phyloP scores from a whole-genome alignment of 768 basidiomycete genomes.

The Boletus fagicola region DNA sequence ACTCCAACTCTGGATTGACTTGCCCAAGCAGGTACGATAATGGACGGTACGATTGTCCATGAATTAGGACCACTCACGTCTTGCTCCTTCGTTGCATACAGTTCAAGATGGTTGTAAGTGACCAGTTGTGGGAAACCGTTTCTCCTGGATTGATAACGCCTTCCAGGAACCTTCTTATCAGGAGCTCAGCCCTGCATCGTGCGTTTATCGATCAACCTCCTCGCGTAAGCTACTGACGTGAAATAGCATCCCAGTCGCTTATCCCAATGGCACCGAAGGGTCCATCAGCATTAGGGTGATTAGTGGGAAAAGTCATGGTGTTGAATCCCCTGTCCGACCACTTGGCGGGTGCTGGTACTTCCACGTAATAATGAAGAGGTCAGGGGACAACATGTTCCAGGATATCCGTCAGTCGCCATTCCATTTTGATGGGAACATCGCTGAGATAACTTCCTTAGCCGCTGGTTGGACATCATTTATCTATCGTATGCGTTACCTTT shows the following conservation, averaged over 20 bases:
- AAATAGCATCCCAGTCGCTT: conserved; percentile 66
- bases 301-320: conserved; percentile 83
- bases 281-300: conserved; percentile 77
- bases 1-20: conserved; percentile 85
- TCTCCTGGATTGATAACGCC: background rate
- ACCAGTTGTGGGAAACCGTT: background rate
- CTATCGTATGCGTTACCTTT: conserved; percentile 56
- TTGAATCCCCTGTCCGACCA: conserved; percentile 84
- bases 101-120: conserved; percentile 71
- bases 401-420: conserved; percentile 61
- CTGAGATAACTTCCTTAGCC: conserved; percentile 40
- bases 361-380: conserved; percentile 66
- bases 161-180: conserved; percentile 76
- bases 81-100: conserved; percentile 35
- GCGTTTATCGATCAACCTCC: conserved; percentile 20
- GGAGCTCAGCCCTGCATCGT: conserved; percentile 68
- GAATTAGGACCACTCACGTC: conserved; percentile 16
- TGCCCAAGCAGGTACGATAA: conserved; percentile 59
- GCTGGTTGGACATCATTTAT: conserved; percentile 88
- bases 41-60: background rate
- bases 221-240: background rate
- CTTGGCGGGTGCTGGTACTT: conserved; percentile 95
- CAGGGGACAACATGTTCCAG: conserved; percentile 69
- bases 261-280: conserved; percentile 67
- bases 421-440: background rate